Evolutionary conservation across 2,329 filamentous ascomycete genomes (phyloP), one percentile per base, ranked within the genome.

Genomic region (Dactylellina cionopaga): DNA sequence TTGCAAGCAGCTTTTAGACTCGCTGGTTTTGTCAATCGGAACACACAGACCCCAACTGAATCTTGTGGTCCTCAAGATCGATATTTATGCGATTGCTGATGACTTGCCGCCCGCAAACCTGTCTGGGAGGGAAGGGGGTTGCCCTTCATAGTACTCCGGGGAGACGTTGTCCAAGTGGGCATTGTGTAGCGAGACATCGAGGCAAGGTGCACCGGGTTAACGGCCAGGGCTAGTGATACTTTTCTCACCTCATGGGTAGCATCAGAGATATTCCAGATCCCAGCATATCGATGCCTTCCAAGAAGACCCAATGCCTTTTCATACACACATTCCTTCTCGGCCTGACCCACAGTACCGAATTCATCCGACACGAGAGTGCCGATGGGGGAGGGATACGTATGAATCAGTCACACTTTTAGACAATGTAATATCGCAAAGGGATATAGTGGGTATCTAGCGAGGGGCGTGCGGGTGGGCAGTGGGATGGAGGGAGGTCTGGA

Each of bases 31-130:
- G 58, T 60, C 37, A 59, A 72, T 72, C 52, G 59, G 68, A 72
- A 72, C 68, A n/a, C n/a, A 72, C 68, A 65, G 68, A 65, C 33
- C n/a, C 31, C 25, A 24, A 31, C 59, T 55, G 59, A 59, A 72
- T 72, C 68, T 72, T 72, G 68, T 65, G 59, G 68, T 60, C 52
- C 46, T 63, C 39, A 59, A 72, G 68, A 72, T 72, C 59, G 68
- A 72, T 72, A 72, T 72, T 72, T 72, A 72, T 72, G 59, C 39
- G 35, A 72, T 35, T 5, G 15, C 49, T 37, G n/a, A 27, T 31
- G 27, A 35, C 37, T 49, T 72, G 44, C 52, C 54, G 44, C 52
- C 49, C n/a, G 7, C 63, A 39, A 51, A 41, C 41, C 19, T 37
- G 15, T 55, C 39, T 29, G 10, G 43, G 44, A 56, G 15, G 43